phyloP scores from a whole-genome alignment of 2,329 filamentous ascomycete genomes.

The Fusarium torulosum region DNA sequence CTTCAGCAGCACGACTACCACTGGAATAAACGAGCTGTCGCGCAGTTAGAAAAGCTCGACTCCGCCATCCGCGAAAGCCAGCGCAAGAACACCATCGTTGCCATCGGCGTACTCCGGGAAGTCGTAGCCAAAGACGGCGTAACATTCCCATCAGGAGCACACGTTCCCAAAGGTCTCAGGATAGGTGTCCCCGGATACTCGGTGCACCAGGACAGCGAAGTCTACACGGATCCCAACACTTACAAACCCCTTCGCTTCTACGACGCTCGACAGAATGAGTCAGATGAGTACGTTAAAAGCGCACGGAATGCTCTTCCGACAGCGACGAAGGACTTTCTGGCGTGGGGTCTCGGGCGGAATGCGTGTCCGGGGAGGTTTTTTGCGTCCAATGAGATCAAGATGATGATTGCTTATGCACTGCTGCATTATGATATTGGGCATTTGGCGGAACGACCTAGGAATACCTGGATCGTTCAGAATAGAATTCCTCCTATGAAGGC shows the following conservation, averaged over 20 bases:
- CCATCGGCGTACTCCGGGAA: neutral
- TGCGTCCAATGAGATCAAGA: conserved; percentile 12
- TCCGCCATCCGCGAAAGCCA: conserved; percentile 25
- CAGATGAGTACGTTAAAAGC: neutral
- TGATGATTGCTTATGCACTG: conserved; percentile 4
- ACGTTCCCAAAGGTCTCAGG: conserved; percentile 7
- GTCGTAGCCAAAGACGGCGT: conserved; percentile 9
- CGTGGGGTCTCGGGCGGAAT: conserved; percentile 10
- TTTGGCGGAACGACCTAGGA: neutral
- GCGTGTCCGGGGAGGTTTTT: conserved; percentile 14
- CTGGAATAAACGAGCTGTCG: conserved; percentile 6
- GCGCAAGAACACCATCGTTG: conserved; percentile 15
- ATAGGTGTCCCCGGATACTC: conserved; percentile 16
- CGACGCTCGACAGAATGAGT: neutral
- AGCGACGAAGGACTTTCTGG: conserved; percentile 1
- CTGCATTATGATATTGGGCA: conserved; percentile 6
- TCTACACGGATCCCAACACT: conserved; percentile 3
- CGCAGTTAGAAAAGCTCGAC: conserved; percentile 15
- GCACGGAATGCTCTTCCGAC: conserved; percentile 9
- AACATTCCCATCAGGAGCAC: conserved; percentile 5
- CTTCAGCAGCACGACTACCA: neutral
- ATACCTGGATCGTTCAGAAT: conserved; percentile 19
- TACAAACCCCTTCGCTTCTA: conserved; percentile 14
- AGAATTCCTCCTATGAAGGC: conserved; percentile 16
- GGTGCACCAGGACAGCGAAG: conserved; percentile 5